Evolutionary conservation across 2,329 filamentous ascomycete species (phyloP).

Genomic region (Sordariomycetes sp.): DNA sequence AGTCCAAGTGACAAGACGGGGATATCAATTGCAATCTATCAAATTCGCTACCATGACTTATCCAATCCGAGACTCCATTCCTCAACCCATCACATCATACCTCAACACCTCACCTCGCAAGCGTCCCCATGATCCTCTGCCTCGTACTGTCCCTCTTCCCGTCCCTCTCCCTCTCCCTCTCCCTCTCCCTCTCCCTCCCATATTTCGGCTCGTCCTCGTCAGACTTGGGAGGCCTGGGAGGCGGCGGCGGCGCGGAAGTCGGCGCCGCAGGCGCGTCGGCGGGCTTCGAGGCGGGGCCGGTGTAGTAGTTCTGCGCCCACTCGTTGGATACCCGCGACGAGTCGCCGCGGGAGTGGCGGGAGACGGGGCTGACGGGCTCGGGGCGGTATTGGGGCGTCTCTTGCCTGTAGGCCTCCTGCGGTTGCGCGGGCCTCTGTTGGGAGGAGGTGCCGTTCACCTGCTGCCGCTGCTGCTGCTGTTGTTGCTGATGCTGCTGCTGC

Average conservation of each 20-base stretch:
- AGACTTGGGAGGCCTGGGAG: conserved; percentile 3
- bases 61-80: neutral
- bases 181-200: neutral
- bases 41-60: neutral
- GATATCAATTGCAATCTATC: neutral
- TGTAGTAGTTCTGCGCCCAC: conserved; percentile 4
- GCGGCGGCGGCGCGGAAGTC: conserved; percentile 1
- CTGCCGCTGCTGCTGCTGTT: no score
- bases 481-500: no score
- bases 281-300: no score
- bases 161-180: neutral
- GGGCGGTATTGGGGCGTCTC: neutral
- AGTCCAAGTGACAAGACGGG: neutral
- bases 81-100: neutral
- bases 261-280: neutral
- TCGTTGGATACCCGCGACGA: neutral
- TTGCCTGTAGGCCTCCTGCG: neutral
- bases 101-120: neutral
- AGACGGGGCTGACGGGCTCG: neutral
- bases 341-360: neutral
- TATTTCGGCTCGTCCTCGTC: neutral
- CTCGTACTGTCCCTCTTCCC: neutral
- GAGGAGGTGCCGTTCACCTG: neutral
- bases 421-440: neutral
- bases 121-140: neutral